A percentile compares a stretch with the other conserved stretches of the same genome.
These are phyloP conservation scores for Hygrocybe punicea DNA, from an alignment of 768 basidiomycete genomes.

Conservation along the genomic window DNA sequence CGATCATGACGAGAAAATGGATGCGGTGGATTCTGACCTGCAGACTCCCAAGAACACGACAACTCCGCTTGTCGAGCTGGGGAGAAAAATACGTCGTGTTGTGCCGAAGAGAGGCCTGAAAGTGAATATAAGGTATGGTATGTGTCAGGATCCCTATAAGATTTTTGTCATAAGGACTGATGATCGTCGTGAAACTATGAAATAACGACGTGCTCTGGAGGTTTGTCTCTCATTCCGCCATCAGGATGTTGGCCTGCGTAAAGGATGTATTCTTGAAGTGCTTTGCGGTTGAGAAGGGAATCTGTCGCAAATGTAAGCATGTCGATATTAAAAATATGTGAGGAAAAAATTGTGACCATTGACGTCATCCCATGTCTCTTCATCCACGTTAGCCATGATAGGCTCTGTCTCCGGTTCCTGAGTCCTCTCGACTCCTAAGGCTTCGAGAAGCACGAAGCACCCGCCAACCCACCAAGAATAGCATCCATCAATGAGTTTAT, in stretches of 20 bases:
- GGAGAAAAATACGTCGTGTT: conserved; percentile 67
- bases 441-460: conserved; percentile 73
- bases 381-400: conserved; percentile 11
- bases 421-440: conserved; percentile 44
- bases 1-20: no score
- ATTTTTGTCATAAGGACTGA: background rate
- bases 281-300: conserved; percentile 56
- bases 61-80: conserved; percentile 34
- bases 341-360: conserved; percentile 46
- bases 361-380: conserved; percentile 64
- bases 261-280: conserved; percentile 84
- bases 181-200: background rate
- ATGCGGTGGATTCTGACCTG: background rate
- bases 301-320: conserved; percentile 23
- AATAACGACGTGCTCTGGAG: conserved; percentile 67
- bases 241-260: conserved; percentile 80
- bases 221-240: conserved; percentile 92
- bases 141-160: conserved; percentile 71
- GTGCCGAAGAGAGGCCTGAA: conserved; percentile 83
- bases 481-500: conserved; percentile 99
- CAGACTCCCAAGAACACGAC: conserved; percentile 37
- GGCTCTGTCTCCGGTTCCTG: background rate
- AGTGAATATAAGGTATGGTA: conserved; percentile 96
- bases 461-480: conserved; percentile 99
- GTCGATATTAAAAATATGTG: background rate